A percentile compares a stretch with the other conserved stretches of the same genome.
Evolutionary conservation across 1,284 basidiomycete genomes (phyloP).

Genomic region (Schizophyllum amplum): DNA sequence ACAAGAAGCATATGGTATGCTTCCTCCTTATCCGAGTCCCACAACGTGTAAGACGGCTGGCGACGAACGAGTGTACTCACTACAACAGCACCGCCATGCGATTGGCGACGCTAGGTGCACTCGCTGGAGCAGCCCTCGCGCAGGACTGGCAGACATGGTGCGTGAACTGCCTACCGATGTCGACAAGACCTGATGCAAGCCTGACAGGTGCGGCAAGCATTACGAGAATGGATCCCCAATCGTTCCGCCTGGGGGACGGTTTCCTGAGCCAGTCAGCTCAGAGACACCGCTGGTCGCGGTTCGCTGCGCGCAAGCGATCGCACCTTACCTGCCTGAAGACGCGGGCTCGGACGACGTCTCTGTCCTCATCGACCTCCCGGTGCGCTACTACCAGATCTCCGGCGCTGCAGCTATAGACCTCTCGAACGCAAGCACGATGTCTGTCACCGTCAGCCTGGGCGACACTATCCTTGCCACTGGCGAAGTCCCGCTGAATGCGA

Average conservation of each 20-base stretch:
- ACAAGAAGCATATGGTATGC: no score
- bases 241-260: conserved; percentile 50
- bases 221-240: conserved; percentile 44
- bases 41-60: no score
- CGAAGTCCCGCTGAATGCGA: conserved; percentile 44
- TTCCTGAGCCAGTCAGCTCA: conserved; percentile 42
- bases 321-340: conserved; percentile 59
- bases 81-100: no score
- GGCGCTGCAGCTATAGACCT: conserved; percentile 39
- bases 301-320: conserved; percentile 57
- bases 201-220: conserved; percentile 64
- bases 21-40: no score
- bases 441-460: conserved; percentile 35
- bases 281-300: conserved; percentile 51
- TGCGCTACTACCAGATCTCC: conserved; percentile 41
- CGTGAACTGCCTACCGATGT: no score
- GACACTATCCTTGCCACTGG: conserved; percentile 31
- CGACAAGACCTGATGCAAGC: no score
- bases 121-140: no score
- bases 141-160: no score
- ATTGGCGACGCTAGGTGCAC: no score
- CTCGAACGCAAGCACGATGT: conserved; percentile 18
- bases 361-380: conserved; percentile 53
- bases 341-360: conserved; percentile 20
- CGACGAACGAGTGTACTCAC: no score